Base-by-base conservation (phyloP, 257 asterid genomes). In the Ilex aquifolium region DNA sequence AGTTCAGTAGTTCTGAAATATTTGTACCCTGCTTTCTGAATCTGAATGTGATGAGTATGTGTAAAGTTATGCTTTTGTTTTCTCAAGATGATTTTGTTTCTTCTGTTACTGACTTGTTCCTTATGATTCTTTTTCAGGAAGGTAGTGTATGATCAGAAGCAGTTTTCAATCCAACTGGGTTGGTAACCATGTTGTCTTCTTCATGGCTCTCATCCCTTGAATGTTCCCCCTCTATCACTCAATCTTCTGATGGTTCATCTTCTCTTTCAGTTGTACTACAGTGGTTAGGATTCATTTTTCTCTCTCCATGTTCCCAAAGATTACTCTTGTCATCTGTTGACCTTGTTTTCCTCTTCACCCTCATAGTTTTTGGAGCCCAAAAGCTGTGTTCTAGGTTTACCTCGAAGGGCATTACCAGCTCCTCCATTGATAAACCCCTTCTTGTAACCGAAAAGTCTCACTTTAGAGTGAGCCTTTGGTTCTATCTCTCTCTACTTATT, bases 251-350 rank as follows among this genome's bases (percentile, higher is more conserved):
- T 27, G 29, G 67, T 30, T 62, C 72, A 12, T 68, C 67, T 67
- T 10, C 60, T 31, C 21, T 65, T 30, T 73, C 77, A 31, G 61
- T 12, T 14, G 30, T 64, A 3, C 15, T 62, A 6, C 32, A 29
- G 1, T 81, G 83, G 88, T 59, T 75, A 4, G 74, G 74, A 40
- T 77, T 83, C 74, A 74, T 76, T 53, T 71, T 77, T 53, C 82
- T 86, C 2, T 66, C 83, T 5, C 90, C 94, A 48, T 85, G 90
- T 65, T 51, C 80, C 30, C 90, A 81, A 30, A 79, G 85, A 74
- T 54, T 78, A 62, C 67, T 77, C 10, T 79, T 74, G 57, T 74
- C 81, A 31, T 70, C 79, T 9, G 14, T 77, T 51, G 69, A 79
- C 31, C 68, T 77, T 54, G 54, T 83, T 55, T 77, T 83, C 67